Percentiles rank a stretch among this genome's conserved stretches.
Evolutionary conservation across 2,329 filamentous ascomycete species (phyloP).

Genomic region (Phialophora chinensis): DNA sequence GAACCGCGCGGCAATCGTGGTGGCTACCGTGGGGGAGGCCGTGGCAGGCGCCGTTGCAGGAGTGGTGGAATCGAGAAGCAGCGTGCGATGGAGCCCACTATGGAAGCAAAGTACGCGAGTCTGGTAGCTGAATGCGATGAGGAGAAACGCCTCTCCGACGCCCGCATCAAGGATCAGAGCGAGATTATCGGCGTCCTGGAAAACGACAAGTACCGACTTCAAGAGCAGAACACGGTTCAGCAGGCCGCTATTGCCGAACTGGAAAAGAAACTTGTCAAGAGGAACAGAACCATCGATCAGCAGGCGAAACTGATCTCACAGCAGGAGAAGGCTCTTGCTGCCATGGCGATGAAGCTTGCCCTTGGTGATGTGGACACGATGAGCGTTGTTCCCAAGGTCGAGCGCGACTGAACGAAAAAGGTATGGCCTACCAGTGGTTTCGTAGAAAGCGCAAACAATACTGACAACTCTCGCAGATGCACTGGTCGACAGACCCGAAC

Average conservation of each 20-base stretch:
- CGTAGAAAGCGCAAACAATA: not conserved
- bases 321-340: not conserved
- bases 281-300: not conserved
- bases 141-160: not conserved
- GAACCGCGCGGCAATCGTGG: not conserved
- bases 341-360: not conserved
- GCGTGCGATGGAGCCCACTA: not conserved
- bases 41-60: not conserved
- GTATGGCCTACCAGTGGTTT: not conserved
- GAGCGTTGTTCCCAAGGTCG: not conserved
- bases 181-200: not conserved
- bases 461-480: not conserved
- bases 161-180: not conserved
- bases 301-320: not conserved
- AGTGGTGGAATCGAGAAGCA: not conserved
- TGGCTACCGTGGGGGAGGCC: not conserved
- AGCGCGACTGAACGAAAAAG: not conserved
- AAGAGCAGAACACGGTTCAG: not conserved
- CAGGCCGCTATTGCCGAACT: not conserved
- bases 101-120: not conserved
- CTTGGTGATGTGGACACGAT: not conserved
- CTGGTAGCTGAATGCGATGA: not conserved
- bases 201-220: not conserved
- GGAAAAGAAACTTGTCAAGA: constrained; percentile 2
- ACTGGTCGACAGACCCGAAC: not conserved